Evolutionary conservation across 1,284 basidiomycete species (phyloP).

Genomic region (Phellopilus nigrolimitatus): DNA sequence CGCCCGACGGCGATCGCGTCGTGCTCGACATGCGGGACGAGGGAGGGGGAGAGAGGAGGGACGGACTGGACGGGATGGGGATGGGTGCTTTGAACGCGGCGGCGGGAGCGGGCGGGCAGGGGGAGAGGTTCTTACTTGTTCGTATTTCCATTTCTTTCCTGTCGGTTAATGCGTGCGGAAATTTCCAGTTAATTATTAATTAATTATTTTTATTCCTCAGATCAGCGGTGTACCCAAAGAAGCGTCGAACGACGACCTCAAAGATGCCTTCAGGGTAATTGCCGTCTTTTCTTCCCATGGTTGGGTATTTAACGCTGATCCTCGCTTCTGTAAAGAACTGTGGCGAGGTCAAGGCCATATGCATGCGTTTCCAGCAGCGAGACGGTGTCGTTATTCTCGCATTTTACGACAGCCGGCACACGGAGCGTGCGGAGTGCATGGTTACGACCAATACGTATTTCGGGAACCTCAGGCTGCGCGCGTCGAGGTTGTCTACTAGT

Average conservation of each 20-base stretch:
- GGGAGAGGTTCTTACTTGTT: conserved; percentile 11
- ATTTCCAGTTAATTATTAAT: not conserved
- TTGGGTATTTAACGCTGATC: not conserved
- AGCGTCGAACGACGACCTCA: conserved; percentile 11
- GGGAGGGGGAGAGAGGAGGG: not conserved
- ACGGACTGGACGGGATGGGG: not conserved
- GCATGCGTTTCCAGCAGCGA: conserved; percentile 41
- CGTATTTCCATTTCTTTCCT: not conserved
- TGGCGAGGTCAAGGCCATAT: conserved; percentile 36
- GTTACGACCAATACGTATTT: conserved; percentile 5
- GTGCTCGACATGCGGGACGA: not conserved
- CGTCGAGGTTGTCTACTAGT: conserved; percentile 2
- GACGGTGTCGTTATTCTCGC: conserved; percentile 52
- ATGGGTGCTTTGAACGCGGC: not conserved
- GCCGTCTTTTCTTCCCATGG: not conserved
- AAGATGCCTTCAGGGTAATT: conserved; percentile 19
- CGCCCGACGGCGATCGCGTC: conserved; percentile 1
- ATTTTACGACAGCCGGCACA: conserved; percentile 57
- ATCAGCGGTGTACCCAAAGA: conserved; percentile 19
- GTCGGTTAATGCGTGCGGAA: not conserved
- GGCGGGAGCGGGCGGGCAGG: not conserved
- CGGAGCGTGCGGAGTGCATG: conserved; percentile 37
- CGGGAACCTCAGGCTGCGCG: conserved; percentile 4
- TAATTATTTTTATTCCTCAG: conserved; percentile 2
- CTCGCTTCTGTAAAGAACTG: not conserved